Evolutionary conservation across 805 yeast genomes (phyloP).

Genomic region (Lipomyces starkeyi): DNA sequence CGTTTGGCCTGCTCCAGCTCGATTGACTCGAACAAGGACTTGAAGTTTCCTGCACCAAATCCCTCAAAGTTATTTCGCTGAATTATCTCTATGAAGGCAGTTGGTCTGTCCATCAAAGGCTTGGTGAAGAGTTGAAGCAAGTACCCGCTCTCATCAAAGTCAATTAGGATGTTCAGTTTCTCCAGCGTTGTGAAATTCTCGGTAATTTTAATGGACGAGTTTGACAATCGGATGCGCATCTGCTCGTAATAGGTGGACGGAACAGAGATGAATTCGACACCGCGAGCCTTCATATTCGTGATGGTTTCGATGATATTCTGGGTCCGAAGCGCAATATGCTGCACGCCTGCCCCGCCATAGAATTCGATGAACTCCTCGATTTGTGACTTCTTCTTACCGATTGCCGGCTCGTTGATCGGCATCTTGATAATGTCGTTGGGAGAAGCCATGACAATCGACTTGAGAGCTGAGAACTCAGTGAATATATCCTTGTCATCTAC

Average conservation of each 20-base stretch:
- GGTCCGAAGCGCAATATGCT: slow-evolving; percentile 76
- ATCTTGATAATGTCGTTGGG: slow-evolving; percentile 67
- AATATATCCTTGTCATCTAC: slow-evolving; percentile 76
- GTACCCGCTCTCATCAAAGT: slow-evolving; percentile 74
- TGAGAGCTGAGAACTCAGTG: slow-evolving; percentile 70
- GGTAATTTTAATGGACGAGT: slow-evolving; percentile 49
- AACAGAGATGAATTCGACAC: slow-evolving; percentile 69
- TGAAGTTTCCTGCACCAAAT: slow-evolving; percentile 87
- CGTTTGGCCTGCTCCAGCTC: slow-evolving; percentile 73
- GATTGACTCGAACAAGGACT: slow-evolving; percentile 76
- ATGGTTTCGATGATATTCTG: slow-evolving; percentile 65
- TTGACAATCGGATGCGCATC: slow-evolving; percentile 53
- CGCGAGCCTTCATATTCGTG: slow-evolving; percentile 57
- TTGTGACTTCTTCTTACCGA: slow-evolving; percentile 68
- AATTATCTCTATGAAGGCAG: slow-evolving; percentile 78
- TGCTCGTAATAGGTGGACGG: slow-evolving; percentile 62
- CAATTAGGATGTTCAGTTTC: slow-evolving; percentile 62
- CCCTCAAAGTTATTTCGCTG: slow-evolving; percentile 81
- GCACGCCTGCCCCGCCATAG: slow-evolving; percentile 81
- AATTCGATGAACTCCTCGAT: slow-evolving; percentile 80
- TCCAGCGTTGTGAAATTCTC: slow-evolving; percentile 60
- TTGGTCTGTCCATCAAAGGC: slow-evolving; percentile 52
- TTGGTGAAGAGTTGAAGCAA: slow-evolving; percentile 75
- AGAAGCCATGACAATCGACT: slow-evolving; percentile 78
- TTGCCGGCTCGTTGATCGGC: slow-evolving; percentile 86